A percentile compares a stretch with the other conserved stretches of the same genome.
These are phyloP conservation scores for Yarrowia porcina DNA, from an alignment of 805 yeast species.

Conservation along the genomic window DNA sequence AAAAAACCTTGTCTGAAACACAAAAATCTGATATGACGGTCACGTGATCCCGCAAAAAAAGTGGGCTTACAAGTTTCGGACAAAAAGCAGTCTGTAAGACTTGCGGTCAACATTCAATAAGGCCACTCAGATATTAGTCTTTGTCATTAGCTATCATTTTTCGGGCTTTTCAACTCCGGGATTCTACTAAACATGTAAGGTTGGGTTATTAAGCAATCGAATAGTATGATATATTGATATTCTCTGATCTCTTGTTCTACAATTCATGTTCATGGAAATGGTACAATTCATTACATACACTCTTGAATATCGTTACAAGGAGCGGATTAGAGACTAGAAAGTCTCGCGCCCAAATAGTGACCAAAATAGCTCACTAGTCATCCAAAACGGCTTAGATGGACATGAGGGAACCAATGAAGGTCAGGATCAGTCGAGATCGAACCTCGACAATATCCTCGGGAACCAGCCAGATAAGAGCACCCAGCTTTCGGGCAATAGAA, in stretches of 20 bases:
- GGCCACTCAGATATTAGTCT: no score
- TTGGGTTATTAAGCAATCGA: no score
- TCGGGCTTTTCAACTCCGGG: no score
- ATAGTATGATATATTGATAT: no score
- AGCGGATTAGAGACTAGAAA: background rate
- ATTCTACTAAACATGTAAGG: no score
- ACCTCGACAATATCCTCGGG: constrained; percentile 99
- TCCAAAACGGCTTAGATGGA: constrained; percentile 42
- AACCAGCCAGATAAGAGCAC: constrained; percentile 97
- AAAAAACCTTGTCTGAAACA: background rate
- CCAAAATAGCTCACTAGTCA: background rate
- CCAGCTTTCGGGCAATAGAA: constrained; percentile 95
- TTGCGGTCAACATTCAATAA: no score
- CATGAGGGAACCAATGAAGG: constrained; percentile 96
- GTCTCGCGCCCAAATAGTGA: background rate
- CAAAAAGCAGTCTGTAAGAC: background rate
- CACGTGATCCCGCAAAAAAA: background rate
- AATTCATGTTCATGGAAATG: background rate
- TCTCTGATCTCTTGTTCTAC: background rate
- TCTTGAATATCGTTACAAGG: background rate
- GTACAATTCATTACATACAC: background rate
- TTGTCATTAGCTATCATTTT: no score
- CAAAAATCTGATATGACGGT: background rate
- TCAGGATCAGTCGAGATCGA: constrained; percentile 85
- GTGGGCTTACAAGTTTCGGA: no score